Percentiles rank a stretch among this genome's conserved stretches.
These are phyloP conservation scores for Aspergillus tubingensis DNA, from an alignment of 2,329 filamentous ascomycete genomes.

Conservation along the genomic window DNA sequence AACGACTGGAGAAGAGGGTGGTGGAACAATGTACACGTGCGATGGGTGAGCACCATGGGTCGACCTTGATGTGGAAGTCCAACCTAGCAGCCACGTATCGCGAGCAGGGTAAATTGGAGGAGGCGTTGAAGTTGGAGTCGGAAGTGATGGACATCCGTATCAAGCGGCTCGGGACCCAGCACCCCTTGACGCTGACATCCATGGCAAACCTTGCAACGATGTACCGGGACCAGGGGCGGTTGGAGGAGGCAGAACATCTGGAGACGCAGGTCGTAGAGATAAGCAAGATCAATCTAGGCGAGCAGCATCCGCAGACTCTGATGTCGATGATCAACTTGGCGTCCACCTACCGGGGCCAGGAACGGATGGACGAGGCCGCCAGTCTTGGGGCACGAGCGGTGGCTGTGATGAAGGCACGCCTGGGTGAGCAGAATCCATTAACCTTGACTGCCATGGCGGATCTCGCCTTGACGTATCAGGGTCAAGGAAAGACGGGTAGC, in stretches of 20 bases:
- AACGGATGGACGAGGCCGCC: slow-evolving; percentile 6
- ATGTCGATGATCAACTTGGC: slow-evolving; percentile 13
- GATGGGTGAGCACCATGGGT: slow-evolving; percentile 2
- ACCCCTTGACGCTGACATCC: slow-evolving; percentile 8
- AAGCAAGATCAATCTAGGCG: slow-evolving; percentile 8
- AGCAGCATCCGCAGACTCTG: slow-evolving; percentile 14
- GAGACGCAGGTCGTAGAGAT: slow-evolving; percentile 9
- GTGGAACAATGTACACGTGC: background rate
- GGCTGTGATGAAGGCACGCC: slow-evolving; percentile 1
- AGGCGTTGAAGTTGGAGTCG: slow-evolving; percentile 7
- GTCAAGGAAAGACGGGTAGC: background rate
- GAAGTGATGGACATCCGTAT: slow-evolving; percentile 2
- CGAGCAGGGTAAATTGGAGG: slow-evolving; percentile 11
- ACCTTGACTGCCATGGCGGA: slow-evolving; percentile 15
- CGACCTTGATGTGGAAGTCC: slow-evolving; percentile 8
- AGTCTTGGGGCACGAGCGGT: slow-evolving; percentile 2
- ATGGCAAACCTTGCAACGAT: slow-evolving; percentile 15
- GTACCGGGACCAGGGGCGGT: slow-evolving; percentile 9
- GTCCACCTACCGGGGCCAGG: slow-evolving; percentile 9
- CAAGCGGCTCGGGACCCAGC: background rate
- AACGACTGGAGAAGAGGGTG: slow-evolving; percentile 8
- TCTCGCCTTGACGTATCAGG: slow-evolving; percentile 11
- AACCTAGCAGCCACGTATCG: slow-evolving; percentile 10
- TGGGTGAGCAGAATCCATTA: slow-evolving; percentile 4
- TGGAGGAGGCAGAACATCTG: slow-evolving; percentile 14